Percentiles rank a stretch among this genome's conserved stretches.
These are phyloP conservation scores for Claviceps cyperi DNA, from an alignment of 2,329 filamentous ascomycete species.

Conservation along the genomic window DNA sequence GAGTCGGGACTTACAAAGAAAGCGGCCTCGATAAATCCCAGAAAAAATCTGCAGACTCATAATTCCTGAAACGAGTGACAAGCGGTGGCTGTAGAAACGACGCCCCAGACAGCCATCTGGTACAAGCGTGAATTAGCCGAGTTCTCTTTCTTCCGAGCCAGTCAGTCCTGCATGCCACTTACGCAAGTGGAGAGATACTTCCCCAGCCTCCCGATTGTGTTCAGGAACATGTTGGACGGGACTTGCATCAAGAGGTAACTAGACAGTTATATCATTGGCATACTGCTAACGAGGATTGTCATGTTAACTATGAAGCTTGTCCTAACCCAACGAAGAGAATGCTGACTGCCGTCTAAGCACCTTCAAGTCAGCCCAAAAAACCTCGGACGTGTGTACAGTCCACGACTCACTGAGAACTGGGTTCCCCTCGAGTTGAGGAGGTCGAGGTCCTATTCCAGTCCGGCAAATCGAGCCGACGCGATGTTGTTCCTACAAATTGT, in stretches of 20 bases:
- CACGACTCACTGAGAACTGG: constrained; percentile 8
- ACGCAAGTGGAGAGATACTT: constrained; percentile 31
- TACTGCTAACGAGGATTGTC: not conserved
- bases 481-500: constrained; percentile 23
- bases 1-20: constrained; percentile 18
- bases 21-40: constrained; percentile 25
- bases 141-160: not conserved
- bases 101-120: constrained; percentile 1
- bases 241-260: constrained; percentile 37
- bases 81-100: constrained; percentile 22
- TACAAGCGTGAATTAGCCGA: not conserved
- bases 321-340: constrained; percentile 35
- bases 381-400: not conserved
- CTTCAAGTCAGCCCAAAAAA: not conserved
- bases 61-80: constrained; percentile 27
- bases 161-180: constrained; percentile 3
- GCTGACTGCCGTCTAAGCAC: constrained; percentile 27
- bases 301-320: not conserved
- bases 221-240: constrained; percentile 36
- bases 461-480: constrained; percentile 10
- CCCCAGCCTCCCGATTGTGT: constrained; percentile 34
- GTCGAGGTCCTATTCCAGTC: constrained; percentile 35
- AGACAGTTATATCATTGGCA: not conserved
- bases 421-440: constrained; percentile 27
- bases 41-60: constrained; percentile 27